phyloP scores from a whole-genome alignment of 2,329 filamentous ascomycete species.

The Aspergillus neoniger region DNA sequence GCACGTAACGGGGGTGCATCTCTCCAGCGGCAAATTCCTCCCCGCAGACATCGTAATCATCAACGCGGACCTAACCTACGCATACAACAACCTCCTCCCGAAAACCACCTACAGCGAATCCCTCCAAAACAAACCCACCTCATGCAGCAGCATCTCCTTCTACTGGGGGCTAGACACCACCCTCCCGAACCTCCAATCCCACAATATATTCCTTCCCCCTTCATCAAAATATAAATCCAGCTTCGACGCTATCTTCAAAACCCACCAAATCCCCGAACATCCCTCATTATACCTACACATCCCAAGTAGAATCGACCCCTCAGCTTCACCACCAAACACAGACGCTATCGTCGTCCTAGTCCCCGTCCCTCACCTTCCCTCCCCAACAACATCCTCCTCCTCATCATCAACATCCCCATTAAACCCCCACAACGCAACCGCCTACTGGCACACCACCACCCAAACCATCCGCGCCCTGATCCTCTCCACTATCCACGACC shows the following conservation, averaged over 20 bases:
- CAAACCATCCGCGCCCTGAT: neutral
- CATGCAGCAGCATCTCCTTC: slow-evolving; percentile 74
- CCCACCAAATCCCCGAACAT: slow-evolving; percentile 65
- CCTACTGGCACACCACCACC: neutral
- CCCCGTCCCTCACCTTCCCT: slow-evolving; percentile 64
- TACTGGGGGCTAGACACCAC: slow-evolving; percentile 57
- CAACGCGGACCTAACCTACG: slow-evolving; percentile 74
- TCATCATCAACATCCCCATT: neutral
- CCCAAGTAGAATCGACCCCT: slow-evolving; percentile 67
- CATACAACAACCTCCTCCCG: slow-evolving; percentile 70
- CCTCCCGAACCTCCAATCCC: slow-evolving; percentile 65
- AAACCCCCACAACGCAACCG: neutral
- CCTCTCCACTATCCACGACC: slow-evolving; percentile 49
- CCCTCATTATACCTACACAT: slow-evolving; percentile 79
- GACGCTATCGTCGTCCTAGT: slow-evolving; percentile 71
- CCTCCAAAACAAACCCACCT: slow-evolving; percentile 46
- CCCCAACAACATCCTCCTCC: neutral
- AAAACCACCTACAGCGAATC: neutral
- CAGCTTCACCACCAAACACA: slow-evolving; percentile 65
- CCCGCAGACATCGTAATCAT: slow-evolving; percentile 67
- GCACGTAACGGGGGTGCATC: neutral
- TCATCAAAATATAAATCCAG: slow-evolving; percentile 70
- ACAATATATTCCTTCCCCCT: slow-evolving; percentile 69
- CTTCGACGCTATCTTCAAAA: slow-evolving; percentile 76
- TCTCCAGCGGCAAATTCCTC: slow-evolving; percentile 48